These are phyloP conservation scores for Strobilomyces echinocephalus DNA, from an alignment of 768 basidiomycete species.

Conservation along the genomic window DNA sequence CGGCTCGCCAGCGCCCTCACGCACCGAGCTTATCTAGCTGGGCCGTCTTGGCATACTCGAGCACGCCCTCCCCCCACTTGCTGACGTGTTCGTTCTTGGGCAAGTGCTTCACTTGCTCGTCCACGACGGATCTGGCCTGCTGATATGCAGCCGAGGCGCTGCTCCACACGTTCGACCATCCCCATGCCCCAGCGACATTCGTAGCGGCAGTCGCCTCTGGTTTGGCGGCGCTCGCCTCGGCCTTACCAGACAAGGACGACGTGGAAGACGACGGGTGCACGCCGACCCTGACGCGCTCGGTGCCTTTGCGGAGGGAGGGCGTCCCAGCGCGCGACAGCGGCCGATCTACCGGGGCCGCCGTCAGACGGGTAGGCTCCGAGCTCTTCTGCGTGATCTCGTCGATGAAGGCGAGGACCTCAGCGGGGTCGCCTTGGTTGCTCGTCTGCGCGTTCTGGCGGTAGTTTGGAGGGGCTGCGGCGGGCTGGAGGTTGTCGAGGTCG, in stretches of 20 bases:
- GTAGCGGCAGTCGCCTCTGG: constrained; percentile 12
- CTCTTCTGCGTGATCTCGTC: constrained; percentile 94
- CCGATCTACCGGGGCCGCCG: constrained; percentile 50
- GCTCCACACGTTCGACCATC: constrained; percentile 88
- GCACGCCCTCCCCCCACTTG: constrained; percentile 82
- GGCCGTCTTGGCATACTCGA: constrained; percentile 82
- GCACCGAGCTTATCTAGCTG: constrained; percentile 88
- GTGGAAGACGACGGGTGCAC: constrained; percentile 38
- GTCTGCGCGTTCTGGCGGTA: constrained; percentile 23
- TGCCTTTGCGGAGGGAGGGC: constrained; percentile 68
- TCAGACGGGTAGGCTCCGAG: constrained; percentile 64
- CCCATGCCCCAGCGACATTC: constrained; percentile 46
- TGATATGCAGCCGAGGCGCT: constrained; percentile 82
- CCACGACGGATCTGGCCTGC: constrained; percentile 82
- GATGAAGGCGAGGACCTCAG: constrained; percentile 86
- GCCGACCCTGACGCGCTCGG: constrained; percentile 69
- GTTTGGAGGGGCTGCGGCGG: constrained; percentile 28
- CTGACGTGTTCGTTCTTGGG: constrained; percentile 83
- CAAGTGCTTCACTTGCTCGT: constrained; percentile 88
- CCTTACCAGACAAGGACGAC: constrained; percentile 37
- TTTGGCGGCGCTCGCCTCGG: constrained; percentile 21
- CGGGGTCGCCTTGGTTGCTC: constrained; percentile 57
- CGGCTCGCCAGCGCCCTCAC: constrained; percentile 28
- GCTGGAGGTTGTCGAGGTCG: constrained; percentile 82
- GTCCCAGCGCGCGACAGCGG: constrained; percentile 64